Evolutionary conservation across 163 green algal species (phyloP).

Genomic region (Volvox carteri): DNA sequence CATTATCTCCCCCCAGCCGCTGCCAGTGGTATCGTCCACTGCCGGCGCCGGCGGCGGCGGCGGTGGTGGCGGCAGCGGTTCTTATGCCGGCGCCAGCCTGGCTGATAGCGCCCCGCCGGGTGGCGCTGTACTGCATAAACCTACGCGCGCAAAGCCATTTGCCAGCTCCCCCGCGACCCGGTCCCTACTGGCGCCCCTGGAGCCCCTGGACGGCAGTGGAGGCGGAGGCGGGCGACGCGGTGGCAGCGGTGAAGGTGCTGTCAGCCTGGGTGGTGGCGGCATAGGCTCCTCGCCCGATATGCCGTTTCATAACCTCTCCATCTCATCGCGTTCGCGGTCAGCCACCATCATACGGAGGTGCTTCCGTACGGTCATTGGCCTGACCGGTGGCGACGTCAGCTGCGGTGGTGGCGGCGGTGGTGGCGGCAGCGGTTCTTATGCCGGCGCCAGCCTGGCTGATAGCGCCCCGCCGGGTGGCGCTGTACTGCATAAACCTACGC

Average conservation of each 20-base stretch:
- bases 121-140: not conserved
- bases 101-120: not conserved
- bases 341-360: not conserved
- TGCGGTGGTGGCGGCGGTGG: too few species aligned
- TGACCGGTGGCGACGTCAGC: too few species aligned
- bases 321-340: not conserved
- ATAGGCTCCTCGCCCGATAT: not conserved
- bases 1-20: not conserved
- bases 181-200: too few species aligned
- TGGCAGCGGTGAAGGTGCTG: not conserved
- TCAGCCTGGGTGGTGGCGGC: not conserved
- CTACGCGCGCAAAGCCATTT: not conserved
- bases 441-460: too few species aligned
- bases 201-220: too few species aligned
- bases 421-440: too few species aligned
- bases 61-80: not conserved
- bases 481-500: not conserved
- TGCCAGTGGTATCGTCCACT: not conserved
- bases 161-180: not conserved
- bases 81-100: not conserved
- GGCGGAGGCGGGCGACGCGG: too few species aligned
- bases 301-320: not conserved
- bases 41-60: not conserved
- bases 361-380: too few species aligned
- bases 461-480: too few species aligned